A percentile compares a stretch with the other conserved stretches of the same genome.
Conservation (phyloP, 2,329 filamentous ascomycete species). For the Paramyrothecium roridum region DNA sequence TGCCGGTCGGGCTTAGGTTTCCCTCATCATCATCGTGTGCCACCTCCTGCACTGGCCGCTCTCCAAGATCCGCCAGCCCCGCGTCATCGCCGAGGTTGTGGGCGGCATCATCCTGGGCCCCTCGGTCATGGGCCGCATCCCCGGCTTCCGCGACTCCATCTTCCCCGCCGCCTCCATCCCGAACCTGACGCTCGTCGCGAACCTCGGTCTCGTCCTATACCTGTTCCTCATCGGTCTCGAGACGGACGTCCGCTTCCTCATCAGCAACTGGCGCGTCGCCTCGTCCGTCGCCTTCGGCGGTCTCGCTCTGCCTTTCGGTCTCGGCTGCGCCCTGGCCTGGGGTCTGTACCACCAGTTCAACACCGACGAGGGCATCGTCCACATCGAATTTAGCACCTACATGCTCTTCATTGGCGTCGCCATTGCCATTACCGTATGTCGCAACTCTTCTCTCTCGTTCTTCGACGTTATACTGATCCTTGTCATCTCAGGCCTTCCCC, state of each 20-base stretch:
- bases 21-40: slow-evolving; percentile 46
- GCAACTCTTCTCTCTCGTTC: neutral
- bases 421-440: slow-evolving; percentile 70
- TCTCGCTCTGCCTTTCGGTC: slow-evolving; percentile 78
- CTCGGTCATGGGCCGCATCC: slow-evolving; percentile 83
- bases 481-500: slow-evolving; percentile 59
- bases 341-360: slow-evolving; percentile 76
- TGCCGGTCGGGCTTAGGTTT: slow-evolving; percentile 21
- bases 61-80: slow-evolving; percentile 72
- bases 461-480: neutral
- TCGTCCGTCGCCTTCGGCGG: slow-evolving; percentile 74
- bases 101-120: slow-evolving; percentile 84
- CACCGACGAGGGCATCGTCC: slow-evolving; percentile 30
- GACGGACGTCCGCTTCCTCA: slow-evolving; percentile 74
- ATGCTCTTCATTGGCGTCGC: slow-evolving; percentile 84
- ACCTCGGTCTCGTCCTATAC: slow-evolving; percentile 79
- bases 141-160: slow-evolving; percentile 71
- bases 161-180: slow-evolving; percentile 76
- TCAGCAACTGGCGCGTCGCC: slow-evolving; percentile 78
- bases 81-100: slow-evolving; percentile 81
- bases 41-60: slow-evolving; percentile 59
- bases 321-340: slow-evolving; percentile 77
- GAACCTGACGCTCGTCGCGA: slow-evolving; percentile 73
- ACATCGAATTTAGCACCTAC: slow-evolving; percentile 52
- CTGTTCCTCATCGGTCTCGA: slow-evolving; percentile 86